A percentile compares a stretch with the other conserved stretches of the same genome.
Evolutionary conservation across 345 rosid genomes (phyloP).

Genomic region (Stellera chamaejasme): DNA sequence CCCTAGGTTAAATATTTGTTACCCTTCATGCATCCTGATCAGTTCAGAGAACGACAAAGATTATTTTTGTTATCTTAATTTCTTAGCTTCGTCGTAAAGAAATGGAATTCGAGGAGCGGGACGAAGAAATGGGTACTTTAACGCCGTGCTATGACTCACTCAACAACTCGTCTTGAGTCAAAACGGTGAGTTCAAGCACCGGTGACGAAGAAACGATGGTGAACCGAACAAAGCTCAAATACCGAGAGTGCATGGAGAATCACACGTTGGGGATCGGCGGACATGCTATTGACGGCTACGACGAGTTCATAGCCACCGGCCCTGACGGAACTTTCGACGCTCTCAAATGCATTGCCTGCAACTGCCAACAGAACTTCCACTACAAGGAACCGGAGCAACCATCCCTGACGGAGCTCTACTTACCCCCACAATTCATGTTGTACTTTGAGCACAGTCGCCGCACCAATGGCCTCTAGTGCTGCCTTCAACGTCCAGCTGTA

Average conservation of each 20-base stretch:
- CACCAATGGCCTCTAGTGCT: slow-evolving; percentile 32
- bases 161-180: slow-evolving; percentile 21
- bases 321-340: slow-evolving; percentile 63
- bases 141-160: slow-evolving; percentile 34
- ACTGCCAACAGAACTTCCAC: slow-evolving; percentile 83
- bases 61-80: no score
- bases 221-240: slow-evolving; percentile 25
- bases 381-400: slow-evolving; percentile 35
- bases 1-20: no score
- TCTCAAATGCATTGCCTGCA: slow-evolving; percentile 77
- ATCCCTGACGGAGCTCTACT: slow-evolving; percentile 17
- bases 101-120: slow-evolving; percentile 57
- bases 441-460: slow-evolving; percentile 34
- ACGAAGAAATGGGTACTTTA: slow-evolving; percentile 42
- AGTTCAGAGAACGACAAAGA: background rate
- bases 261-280: slow-evolving; percentile 79
- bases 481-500: slow-evolving; percentile 41
- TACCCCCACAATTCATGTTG: slow-evolving; percentile 36
- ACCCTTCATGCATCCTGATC: no score
- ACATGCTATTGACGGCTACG: slow-evolving; percentile 75
- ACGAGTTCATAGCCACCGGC: slow-evolving; percentile 73
- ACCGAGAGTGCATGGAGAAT: slow-evolving; percentile 70
- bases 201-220: background rate
- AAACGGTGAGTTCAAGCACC: slow-evolving; percentile 20
- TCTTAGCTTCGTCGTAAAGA: background rate